Percentiles rank a stretch among this genome's conserved stretches.
phyloP scores from a whole-genome alignment of 768 basidiomycete species.

The Mrakia frigida region DNA sequence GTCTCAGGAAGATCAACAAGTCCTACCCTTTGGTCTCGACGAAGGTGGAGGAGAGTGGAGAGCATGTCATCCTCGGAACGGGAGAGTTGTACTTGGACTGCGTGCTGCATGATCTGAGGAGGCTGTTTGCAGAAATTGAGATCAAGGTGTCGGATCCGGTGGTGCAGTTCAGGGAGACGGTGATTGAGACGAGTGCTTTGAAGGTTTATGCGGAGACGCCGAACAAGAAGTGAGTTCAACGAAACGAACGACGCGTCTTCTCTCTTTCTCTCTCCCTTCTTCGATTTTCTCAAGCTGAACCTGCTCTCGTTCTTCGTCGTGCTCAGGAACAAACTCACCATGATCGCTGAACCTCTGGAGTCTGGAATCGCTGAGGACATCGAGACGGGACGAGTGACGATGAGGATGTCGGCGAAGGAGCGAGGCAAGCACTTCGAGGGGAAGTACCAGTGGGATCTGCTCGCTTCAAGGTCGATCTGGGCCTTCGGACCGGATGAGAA shows the following conservation, averaged over 20 bases:
- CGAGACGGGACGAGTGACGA: conserved; percentile 84
- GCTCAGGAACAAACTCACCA: conserved; percentile 87
- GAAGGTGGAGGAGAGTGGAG: conserved; percentile 96
- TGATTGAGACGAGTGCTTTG: conserved; percentile 91
- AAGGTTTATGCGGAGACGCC: conserved; percentile 99
- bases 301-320: background rate
- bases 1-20: conserved; percentile 93
- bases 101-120: conserved; percentile 90
- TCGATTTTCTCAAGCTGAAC: background rate
- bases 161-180: conserved; percentile 96
- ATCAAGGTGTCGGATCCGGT: conserved; percentile 99
- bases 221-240: conserved; percentile 78
- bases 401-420: conserved; percentile 92
- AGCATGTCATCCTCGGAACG: conserved; percentile 93
- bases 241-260: too few species aligned
- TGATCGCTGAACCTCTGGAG: conserved; percentile 98
- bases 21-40: conserved; percentile 90
- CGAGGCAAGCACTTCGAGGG: conserved; percentile 93
- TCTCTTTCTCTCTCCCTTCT: background rate
- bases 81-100: conserved; percentile 96
- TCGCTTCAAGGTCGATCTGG: conserved; percentile 98
- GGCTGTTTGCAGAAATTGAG: conserved; percentile 93
- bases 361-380: conserved; percentile 94
- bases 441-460: conserved; percentile 95
- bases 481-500: conserved; percentile 96